A percentile compares a stretch with the other conserved stretches of the same genome.
Evolutionary conservation across 805 yeast species (phyloP).

Genomic region (Myxozyma lipomycoides): DNA sequence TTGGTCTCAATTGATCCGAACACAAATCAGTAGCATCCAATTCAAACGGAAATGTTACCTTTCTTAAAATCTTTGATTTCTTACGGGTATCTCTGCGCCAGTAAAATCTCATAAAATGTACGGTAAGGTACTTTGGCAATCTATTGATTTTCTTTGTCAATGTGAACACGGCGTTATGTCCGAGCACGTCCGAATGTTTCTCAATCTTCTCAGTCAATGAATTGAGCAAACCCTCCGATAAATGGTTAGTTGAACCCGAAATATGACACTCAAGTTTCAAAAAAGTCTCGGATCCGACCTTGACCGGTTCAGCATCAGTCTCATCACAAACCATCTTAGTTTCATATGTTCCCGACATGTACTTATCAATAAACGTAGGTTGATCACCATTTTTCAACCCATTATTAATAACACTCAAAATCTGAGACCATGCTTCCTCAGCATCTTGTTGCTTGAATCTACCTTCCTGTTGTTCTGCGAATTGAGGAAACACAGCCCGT

Average conservation of each 20-base stretch:
- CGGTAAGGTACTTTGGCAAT: conserved; percentile 81
- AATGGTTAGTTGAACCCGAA: conserved; percentile 74
- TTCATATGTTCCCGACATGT: conserved; percentile 63
- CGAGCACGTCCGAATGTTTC: conserved; percentile 68
- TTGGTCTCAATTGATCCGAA: conserved; percentile 66
- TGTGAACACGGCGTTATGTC: conserved; percentile 66
- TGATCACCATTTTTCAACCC: conserved; percentile 11
- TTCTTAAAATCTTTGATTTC: conserved; percentile 89
- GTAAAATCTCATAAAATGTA: conserved; percentile 89
- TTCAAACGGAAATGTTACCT: conserved; percentile 91
- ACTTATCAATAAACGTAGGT: conserved; percentile 45
- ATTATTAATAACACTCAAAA: conserved; percentile 43
- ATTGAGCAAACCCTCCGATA: conserved; percentile 75
- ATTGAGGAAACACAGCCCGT: conserved; percentile 77
- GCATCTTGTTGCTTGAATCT: conserved; percentile 94
- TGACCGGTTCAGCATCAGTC: conserved; percentile 47
- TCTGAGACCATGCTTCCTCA: conserved; percentile 87
- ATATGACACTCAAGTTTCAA: conserved; percentile 86
- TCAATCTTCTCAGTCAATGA: conserved; percentile 74
- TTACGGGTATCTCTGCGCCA: conserved; percentile 91
- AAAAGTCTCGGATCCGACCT: conserved; percentile 51
- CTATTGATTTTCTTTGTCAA: conserved; percentile 57
- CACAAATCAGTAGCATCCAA: conserved; percentile 82
- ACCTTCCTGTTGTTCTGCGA: conserved; percentile 72
- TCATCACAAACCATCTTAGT: conserved; percentile 60